A percentile compares a stretch with the other conserved stretches of the same genome.
Conservation (phyloP, 192 early-diverging fungal species). For the Geranomyces variabilis region DNA sequence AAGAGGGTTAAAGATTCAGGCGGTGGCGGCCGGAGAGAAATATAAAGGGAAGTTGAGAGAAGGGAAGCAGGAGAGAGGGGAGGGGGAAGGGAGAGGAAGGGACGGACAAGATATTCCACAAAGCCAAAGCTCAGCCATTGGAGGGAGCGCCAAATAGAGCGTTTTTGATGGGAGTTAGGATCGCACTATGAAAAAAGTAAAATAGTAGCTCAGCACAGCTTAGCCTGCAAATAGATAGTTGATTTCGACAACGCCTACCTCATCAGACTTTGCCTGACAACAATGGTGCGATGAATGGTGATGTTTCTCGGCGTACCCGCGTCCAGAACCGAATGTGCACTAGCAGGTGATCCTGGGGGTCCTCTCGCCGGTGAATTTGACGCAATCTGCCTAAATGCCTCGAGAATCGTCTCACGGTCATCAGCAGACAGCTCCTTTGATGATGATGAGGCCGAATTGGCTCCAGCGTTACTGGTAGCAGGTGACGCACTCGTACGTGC, state of each 20-base stretch:
- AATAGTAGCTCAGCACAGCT: neutral
- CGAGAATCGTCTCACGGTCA: conserved; percentile 2
- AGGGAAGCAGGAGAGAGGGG: no score
- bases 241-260: neutral
- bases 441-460: neutral
- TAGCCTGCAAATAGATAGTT: neutral
- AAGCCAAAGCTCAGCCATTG: no score
- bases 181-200: neutral
- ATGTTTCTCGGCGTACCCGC: neutral
- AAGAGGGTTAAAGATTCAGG: no score
- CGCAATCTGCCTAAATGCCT: neutral
- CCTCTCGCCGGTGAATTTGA: neutral
- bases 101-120: no score
- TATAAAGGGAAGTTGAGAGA: no score
- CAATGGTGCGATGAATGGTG: neutral
- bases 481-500: neutral
- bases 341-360: neutral
- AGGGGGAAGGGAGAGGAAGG: no score
- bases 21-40: no score
- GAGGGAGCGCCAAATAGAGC: neutral
- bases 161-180: conserved; percentile 3
- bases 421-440: conserved; percentile 6
- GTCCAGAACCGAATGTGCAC: neutral
- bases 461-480: neutral
- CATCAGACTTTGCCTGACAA: neutral